Conservation (phyloP, 495 filamentous ascomycete species). For the Penicillium cosmopolitanum region DNA sequence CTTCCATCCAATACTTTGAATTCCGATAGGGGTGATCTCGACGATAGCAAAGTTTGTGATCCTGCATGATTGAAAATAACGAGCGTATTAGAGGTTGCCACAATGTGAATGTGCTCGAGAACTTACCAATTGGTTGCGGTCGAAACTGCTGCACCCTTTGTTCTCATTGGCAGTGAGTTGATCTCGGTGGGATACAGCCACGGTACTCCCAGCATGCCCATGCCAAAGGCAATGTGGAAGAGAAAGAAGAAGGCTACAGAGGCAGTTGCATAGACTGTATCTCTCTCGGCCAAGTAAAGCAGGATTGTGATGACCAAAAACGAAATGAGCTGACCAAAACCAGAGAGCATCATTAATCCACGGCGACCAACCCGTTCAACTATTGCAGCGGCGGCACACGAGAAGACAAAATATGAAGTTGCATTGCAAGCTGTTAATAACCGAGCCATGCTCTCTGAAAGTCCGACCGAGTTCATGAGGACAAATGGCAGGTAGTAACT, state of each 20-base stretch:
- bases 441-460: background rate
- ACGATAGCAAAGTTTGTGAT: conserved; percentile 13
- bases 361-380: conserved; percentile 41
- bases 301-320: conserved; percentile 51
- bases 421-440: conserved; percentile 2
- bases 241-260: conserved; percentile 44
- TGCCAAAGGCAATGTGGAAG: conserved; percentile 51
- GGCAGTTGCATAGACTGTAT: conserved; percentile 33
- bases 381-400: background rate
- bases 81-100: no score
- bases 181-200: conserved; percentile 41
- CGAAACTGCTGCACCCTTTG: conserved; percentile 37
- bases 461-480: background rate
- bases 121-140: conserved; percentile 42
- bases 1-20: conserved; percentile 12
- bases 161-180: conserved; percentile 44
- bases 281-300: conserved; percentile 39
- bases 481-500: conserved; percentile 1
- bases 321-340: conserved; percentile 47
- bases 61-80: background rate
- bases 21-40: conserved; percentile 14
- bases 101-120: background rate
- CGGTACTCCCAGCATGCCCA: conserved; percentile 28
- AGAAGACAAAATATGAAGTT: conserved; percentile 4
- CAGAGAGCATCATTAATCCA: conserved; percentile 40